A percentile compares a stretch with the other conserved stretches of the same genome.
These are phyloP conservation scores for Cryptosporidium sp. DNA, from an alignment of 169 alveolate genomes.

Conservation along the genomic window DNA sequence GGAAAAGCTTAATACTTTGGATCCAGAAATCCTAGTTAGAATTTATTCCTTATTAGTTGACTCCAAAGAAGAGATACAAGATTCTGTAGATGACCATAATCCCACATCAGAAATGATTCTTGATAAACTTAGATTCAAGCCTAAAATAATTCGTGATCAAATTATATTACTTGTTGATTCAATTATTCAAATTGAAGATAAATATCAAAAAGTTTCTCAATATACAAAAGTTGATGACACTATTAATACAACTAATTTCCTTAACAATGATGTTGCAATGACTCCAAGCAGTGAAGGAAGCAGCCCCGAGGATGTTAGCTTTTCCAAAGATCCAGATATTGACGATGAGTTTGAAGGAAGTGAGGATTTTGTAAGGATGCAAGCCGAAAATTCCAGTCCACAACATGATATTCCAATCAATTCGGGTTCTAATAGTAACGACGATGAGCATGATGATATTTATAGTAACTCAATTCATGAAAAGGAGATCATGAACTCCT, in stretches of 20 bases:
- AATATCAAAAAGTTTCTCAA: neutral
- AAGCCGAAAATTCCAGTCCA: neutral
- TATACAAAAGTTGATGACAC: neutral
- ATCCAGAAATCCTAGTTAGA: conserved; percentile 2
- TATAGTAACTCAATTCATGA: neutral
- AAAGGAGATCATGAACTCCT: conserved; percentile 26
- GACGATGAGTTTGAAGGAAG: conserved; percentile 18
- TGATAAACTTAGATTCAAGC: neutral
- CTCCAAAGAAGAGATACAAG: neutral
- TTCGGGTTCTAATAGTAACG: conserved; percentile 38
- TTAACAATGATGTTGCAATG: conserved; percentile 41
- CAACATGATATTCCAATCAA: neutral
- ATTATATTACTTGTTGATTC: conserved; percentile 28
- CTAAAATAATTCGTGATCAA: conserved; percentile 38
- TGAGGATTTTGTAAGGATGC: neutral
- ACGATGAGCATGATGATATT: conserved; percentile 33
- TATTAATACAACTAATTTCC: neutral
- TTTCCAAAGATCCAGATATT: neutral
- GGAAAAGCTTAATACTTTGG: neutral
- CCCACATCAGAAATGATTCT: conserved; percentile 38
- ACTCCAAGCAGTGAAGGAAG: conserved; percentile 66
- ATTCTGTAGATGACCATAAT: neutral
- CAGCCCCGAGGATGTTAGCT: neutral
- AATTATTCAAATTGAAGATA: conserved; percentile 12
- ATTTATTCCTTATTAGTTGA: neutral